Evolutionary conservation across 2,329 filamentous ascomycete genomes (phyloP).

Genomic region (Verticillium nubilum): DNA sequence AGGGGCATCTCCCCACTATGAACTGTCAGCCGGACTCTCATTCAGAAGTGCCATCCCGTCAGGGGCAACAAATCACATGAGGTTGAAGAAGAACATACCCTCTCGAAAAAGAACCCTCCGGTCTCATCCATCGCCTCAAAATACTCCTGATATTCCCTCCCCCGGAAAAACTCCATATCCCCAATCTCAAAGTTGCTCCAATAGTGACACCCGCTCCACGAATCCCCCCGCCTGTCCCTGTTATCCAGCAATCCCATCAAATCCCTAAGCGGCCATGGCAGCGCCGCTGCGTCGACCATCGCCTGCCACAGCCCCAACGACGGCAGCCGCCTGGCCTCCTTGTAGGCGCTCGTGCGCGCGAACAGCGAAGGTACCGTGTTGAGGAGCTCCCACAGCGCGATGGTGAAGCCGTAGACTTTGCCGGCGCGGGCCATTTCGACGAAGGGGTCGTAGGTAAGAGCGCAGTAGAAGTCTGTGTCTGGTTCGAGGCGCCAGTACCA

Average conservation of each 20-base stretch:
- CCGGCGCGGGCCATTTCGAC: conserved; percentile 36
- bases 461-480: conserved; percentile 37
- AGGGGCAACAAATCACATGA: neutral
- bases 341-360: conserved; percentile 33
- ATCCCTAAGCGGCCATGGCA: conserved; percentile 34
- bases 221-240: conserved; percentile 31
- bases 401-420: conserved; percentile 39
- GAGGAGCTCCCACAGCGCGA: conserved; percentile 36
- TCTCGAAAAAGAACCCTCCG: conserved; percentile 37
- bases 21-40: neutral
- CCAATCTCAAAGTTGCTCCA: conserved; percentile 45
- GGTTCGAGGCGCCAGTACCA: conserved; percentile 44
- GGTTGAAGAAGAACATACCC: conserved; percentile 24
- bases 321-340: conserved; percentile 26
- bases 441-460: conserved; percentile 42
- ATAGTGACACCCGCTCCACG: conserved; percentile 39
- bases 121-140: conserved; percentile 33
- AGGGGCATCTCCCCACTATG: conserved; percentile 37
- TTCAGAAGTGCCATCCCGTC: neutral
- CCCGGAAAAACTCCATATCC: conserved; percentile 37
- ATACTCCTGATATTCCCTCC: conserved; percentile 31
- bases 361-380: conserved; percentile 36
- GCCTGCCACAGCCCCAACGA: conserved; percentile 33
- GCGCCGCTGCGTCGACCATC: conserved; percentile 32
- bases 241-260: conserved; percentile 28